Base-by-base conservation (phyloP, 441 rosid species). In the Populus hybrid region DNA sequence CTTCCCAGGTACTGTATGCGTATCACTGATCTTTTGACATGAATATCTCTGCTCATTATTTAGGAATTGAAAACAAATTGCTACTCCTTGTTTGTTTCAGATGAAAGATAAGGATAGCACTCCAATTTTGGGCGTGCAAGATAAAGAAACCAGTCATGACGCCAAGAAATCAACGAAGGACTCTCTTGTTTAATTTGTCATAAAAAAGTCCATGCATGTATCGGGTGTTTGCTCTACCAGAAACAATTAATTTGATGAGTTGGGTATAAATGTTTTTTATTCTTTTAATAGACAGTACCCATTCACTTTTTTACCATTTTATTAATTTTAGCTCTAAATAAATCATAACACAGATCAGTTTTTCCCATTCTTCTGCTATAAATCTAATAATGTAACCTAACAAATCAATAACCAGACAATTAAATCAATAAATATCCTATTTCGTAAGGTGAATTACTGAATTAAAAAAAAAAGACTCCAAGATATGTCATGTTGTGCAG, bases 51-150 rank as follows among this genome's bases (percentile, higher is more conserved):
- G 32, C 32, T 30, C 32, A 30, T 73, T 6, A 14, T 23, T 35
- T 16, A 14, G 24, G 38, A 12, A 10, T 2, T 7, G 28, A 26
- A 10, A n/a, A 18, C 8, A n/a, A 20, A 6, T 16, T 18, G 66
- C 6, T 11, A 26, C 1, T n/a, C 38, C 4, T 30, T 30, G 32
- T 12, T 14, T 61, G 21, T 57, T 36, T 63, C 79, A 91, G 97
- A 77, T 89, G 85, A 93, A 95, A 83, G 98, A 95, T 26, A 91
- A 88, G 73, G 98, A 90, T 34, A 87, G 78, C 67, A 86, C 95
- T 69, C 91, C 93, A 67, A 88, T 92, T 59, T 76, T 89, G 78
- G 89, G 77, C 20, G 38, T 73, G 65, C 89, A 82, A 84, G 98
- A 95, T 12, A 89, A 90, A 72, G 96, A 93, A 74, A 54, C 4